Percentiles rank a stretch among this genome's conserved stretches.
Conservation (phyloP, 257 asterid species). For the Primulina tabacum region DNA sequence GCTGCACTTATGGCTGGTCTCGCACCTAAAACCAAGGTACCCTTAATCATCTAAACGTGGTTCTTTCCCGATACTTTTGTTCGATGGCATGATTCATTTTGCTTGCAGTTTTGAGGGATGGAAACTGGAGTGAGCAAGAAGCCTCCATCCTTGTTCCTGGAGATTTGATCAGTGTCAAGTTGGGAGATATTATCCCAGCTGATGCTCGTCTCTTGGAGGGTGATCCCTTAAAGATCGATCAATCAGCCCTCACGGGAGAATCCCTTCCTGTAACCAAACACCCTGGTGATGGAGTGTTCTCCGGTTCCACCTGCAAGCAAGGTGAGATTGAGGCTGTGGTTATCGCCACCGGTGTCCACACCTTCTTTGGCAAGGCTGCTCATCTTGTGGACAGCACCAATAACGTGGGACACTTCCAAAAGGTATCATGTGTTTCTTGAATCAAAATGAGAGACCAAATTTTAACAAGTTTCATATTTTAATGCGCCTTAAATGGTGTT, state of each 20-base stretch:
- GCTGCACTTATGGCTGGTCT: slow-evolving; percentile 95
- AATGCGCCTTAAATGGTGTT: background rate
- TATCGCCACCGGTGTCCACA: slow-evolving; percentile 92
- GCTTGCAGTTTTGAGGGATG: slow-evolving; percentile 66
- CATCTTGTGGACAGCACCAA: slow-evolving; percentile 94
- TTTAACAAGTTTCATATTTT: background rate
- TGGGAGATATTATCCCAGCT: slow-evolving; percentile 89
- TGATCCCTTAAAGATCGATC: slow-evolving; percentile 85
- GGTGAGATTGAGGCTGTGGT: slow-evolving; percentile 90
- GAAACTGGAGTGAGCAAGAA: slow-evolving; percentile 76
- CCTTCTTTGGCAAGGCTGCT: slow-evolving; percentile 96
- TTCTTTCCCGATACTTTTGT: background rate
- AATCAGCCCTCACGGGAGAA: slow-evolving; percentile 85
- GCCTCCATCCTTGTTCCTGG: slow-evolving; percentile 89
- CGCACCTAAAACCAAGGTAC: slow-evolving; percentile 87
- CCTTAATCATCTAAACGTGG: background rate
- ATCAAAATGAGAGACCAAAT: background rate
- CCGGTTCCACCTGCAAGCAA: slow-evolving; percentile 94
- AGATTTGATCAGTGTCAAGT: slow-evolving; percentile 79
- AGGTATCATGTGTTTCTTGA: slow-evolving; percentile 35
- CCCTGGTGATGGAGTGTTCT: slow-evolving; percentile 75
- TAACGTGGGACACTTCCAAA: slow-evolving; percentile 89
- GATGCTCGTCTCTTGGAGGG: slow-evolving; percentile 95
- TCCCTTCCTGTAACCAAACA: slow-evolving; percentile 76
- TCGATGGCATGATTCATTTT: background rate